Percentiles rank a stretch among this genome's conserved stretches.
phyloP scores from a whole-genome alignment of 768 basidiomycete species.

The Trametes cinnabarina region DNA sequence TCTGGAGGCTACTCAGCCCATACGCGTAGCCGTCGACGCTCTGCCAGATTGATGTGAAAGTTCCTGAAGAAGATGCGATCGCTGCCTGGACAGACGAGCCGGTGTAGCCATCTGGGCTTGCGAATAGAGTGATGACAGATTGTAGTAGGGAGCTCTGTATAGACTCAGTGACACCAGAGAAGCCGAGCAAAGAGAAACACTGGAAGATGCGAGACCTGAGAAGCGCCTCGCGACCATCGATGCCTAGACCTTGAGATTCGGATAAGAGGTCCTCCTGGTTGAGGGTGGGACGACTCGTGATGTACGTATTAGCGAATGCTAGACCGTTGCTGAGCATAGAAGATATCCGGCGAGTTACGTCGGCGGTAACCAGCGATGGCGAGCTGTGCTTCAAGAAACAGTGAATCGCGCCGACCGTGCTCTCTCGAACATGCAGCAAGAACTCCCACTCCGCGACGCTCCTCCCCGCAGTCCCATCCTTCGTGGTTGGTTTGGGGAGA shows the following conservation, averaged over 20 bases:
- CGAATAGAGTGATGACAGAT: conserved; percentile 77
- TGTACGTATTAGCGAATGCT: conserved; percentile 84
- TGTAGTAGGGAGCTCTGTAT: conserved; percentile 81
- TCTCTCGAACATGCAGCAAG: conserved; percentile 86
- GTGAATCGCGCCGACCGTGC: conserved; percentile 83
- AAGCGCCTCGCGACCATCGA: conserved; percentile 79
- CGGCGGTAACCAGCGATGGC: conserved; percentile 75
- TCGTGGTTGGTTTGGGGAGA: conserved; percentile 89
- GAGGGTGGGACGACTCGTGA: conserved; percentile 71
- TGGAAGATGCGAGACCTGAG: conserved; percentile 85
- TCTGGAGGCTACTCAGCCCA: conserved; percentile 74
- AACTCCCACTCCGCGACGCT: conserved; percentile 85
- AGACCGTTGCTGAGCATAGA: conserved; percentile 87
- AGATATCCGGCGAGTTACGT: conserved; percentile 85
- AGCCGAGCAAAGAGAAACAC: conserved; percentile 82
- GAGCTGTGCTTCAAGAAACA: conserved; percentile 84
- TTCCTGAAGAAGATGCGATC: conserved; percentile 81
- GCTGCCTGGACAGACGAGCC: conserved; percentile 89
- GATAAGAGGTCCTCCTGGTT: conserved; percentile 36
- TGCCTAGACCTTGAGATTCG: conserved; percentile 44
- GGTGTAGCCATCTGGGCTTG: conserved; percentile 80
- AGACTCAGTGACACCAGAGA: conserved; percentile 74
- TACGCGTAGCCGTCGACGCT: conserved; percentile 87
- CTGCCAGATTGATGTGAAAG: conserved; percentile 85
- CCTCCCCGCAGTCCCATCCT: conserved; percentile 68